Base-by-base conservation (phyloP, 352 stramenopile genomes). In the Pythium brachiatum region DNA sequence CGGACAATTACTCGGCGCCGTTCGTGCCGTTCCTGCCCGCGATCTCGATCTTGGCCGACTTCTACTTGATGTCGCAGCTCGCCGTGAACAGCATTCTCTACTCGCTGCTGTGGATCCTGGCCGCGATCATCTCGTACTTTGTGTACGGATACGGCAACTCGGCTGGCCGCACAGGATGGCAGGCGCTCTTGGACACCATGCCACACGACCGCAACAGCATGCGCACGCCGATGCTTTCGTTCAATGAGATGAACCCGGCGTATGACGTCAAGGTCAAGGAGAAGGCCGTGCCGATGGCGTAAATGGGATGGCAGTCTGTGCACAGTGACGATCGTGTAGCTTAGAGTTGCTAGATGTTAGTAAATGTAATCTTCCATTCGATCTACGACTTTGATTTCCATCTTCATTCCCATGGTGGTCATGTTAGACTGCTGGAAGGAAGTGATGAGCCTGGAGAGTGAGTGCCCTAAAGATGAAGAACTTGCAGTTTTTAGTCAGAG, bases 111-210 rank as follows among this genome's bases (percentile, higher is more conserved):
- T 94, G 83, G 82, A 61, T 94, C 52, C 69, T 43, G 15, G 76
- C 71, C 6, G 83, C 69, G 12, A 74, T 89, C 7, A 12, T 94
- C 5, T 89, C 84, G 58, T 92, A 94, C 71, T 88, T 91, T 39
- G 67, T 74, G 12, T 94, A 94, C 61, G 84, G 84, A 53, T 94
- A 89, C 70, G 66, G 66, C 53, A 75, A 88, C 72, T 81, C 78
- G 23, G 78, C 78, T 4, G 81, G 80, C 31, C 82, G 80, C 59
- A 81, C 74, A 1, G 80, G 75, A 16, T 93, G 83, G 83, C 78
- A 70, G 51, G 57, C 71, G 32, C 58, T 90, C 44, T 53, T 92
- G 32, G 74, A 76, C 32, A 76, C 73, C 32, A 58, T 86, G 16
- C 78, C 80, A 13, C 65, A 68, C 31, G 70, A 82, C 47, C 36